These are phyloP conservation scores for Apiospora marii DNA, from an alignment of 2,329 filamentous ascomycete species.

Conservation along the genomic window DNA sequence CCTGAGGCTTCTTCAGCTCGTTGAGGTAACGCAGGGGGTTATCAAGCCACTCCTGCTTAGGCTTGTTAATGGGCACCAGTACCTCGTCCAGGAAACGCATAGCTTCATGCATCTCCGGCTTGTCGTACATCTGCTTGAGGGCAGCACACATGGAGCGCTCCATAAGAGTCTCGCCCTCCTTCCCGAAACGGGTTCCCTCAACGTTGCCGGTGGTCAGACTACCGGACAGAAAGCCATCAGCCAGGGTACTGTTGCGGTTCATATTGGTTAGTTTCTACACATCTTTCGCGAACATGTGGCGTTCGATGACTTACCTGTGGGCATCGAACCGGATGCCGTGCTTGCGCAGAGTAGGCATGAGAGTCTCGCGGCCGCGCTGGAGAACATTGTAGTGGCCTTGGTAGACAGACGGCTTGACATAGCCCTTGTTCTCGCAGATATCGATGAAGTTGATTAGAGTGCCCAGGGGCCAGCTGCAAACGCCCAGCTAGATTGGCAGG, in stretches of 20 bases:
- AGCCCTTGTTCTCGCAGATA: conserved; percentile 31
- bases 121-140: conserved; percentile 27
- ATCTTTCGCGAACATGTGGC: not conserved
- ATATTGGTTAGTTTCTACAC: not conserved
- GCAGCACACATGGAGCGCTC: conserved; percentile 23
- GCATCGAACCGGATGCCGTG: conserved; percentile 31
- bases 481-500: conserved; percentile 25
- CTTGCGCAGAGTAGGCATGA: conserved; percentile 30
- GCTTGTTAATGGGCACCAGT: conserved; percentile 21
- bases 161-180: conserved; percentile 21
- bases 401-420: conserved; percentile 32
- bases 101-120: conserved; percentile 30
- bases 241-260: conserved; percentile 26
- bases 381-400: conserved; percentile 34
- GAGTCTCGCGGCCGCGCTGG: conserved; percentile 28
- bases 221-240: conserved; percentile 30
- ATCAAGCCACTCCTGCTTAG: too few species aligned
- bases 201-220: conserved; percentile 28
- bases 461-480: conserved; percentile 31
- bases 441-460: conserved; percentile 28
- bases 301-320: conserved; percentile 25
- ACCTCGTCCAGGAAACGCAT: conserved; percentile 25
- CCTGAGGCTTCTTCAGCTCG: conserved; percentile 7
- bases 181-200: conserved; percentile 29
- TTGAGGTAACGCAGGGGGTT: too few species aligned